Evolutionary conservation across 768 basidiomycete species (phyloP), one percentile per base, ranked within the genome.

Genomic region (Saitozyma podzolica): DNA sequence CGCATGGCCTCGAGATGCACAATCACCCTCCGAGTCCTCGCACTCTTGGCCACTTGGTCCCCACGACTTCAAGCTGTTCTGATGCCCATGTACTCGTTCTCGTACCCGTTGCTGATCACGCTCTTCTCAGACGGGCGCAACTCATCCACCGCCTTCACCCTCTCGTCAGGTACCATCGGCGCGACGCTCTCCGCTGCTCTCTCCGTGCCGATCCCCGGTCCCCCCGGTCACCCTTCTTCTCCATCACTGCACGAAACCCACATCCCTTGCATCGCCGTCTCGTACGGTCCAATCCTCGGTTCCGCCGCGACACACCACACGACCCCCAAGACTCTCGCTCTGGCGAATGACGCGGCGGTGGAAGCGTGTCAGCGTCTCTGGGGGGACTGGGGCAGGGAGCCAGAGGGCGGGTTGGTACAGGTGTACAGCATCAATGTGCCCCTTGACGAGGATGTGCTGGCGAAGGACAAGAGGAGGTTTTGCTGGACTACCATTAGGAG

Each of bases 101-200:
- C 20, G 49, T 19, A 40, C 48, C 11, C 37, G 49, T 17, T 19
- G 43, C 9, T 19, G 9, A 9, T 6, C 37, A 40, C 54, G 40
- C 61, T 50, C 47, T 3, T 56, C 3, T 3, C 50, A 79, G 71
- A 79, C 49, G 80, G 81, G 20, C 73, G 80, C 0, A 82, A 82
- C 68, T 79, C 79, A 0, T 78, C 74, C 87, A 90, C 91, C 43
- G 92, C 92, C 1, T 92, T 93, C 77, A 84, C 89, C 3, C 83
- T 97, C 49, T 92, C 92, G 1, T 93, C 91, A 39, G 94, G 94
- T 2, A 97, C 94, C 1, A 83, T 98, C 65, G 94, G 94, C 45
- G 93, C 92, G 3, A 89, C 94, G 14, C 82, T 97, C 78, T 89
- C 89, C 37, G 87, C 88, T 2, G 69, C 78, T 5, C 51, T 81